These are phyloP conservation scores for Nidula microcarpa DNA, from an alignment of 768 basidiomycete species.

Conservation along the genomic window DNA sequence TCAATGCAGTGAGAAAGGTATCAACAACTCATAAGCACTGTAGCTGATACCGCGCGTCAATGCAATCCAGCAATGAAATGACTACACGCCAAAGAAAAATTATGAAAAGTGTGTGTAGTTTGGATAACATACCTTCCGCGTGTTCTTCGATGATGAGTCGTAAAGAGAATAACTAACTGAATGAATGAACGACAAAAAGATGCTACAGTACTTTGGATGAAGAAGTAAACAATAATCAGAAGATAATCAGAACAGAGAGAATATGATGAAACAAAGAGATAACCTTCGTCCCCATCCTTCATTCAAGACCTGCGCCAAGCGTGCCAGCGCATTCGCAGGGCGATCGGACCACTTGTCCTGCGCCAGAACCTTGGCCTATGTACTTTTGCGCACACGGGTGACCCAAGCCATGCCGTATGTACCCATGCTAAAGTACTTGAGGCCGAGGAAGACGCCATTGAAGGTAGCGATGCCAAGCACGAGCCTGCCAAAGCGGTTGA, in stretches of 20 bases:
- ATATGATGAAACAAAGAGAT: slow-evolving; percentile 35
- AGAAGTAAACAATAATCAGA: slow-evolving; percentile 1
- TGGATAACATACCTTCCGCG: no score
- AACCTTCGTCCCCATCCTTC: slow-evolving; percentile 84
- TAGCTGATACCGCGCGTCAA: no score
- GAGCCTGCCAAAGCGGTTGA: slow-evolving; percentile 71
- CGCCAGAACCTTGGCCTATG: slow-evolving; percentile 55
- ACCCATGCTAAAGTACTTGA: slow-evolving; percentile 84
- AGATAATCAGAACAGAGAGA: slow-evolving; percentile 28
- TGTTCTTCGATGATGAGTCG: no score
- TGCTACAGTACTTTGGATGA: neutral
- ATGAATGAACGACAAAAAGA: neutral
- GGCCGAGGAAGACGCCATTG: slow-evolving; percentile 72
- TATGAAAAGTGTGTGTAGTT: no score
- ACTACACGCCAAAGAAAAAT: no score
- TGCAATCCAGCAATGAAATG: no score
- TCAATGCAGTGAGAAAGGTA: no score
- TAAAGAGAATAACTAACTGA: no score
- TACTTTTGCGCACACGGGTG: slow-evolving; percentile 51
- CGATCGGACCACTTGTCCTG: slow-evolving; percentile 98
- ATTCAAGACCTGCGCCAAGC: slow-evolving; percentile 70
- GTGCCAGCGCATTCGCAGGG: slow-evolving; percentile 67
- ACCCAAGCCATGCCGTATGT: slow-evolving; percentile 73
- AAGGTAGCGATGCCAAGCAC: slow-evolving; percentile 69
- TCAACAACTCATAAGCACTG: no score